These are phyloP conservation scores for Tuber brumale DNA, from an alignment of 495 filamentous ascomycete genomes.

Conservation along the genomic window DNA sequence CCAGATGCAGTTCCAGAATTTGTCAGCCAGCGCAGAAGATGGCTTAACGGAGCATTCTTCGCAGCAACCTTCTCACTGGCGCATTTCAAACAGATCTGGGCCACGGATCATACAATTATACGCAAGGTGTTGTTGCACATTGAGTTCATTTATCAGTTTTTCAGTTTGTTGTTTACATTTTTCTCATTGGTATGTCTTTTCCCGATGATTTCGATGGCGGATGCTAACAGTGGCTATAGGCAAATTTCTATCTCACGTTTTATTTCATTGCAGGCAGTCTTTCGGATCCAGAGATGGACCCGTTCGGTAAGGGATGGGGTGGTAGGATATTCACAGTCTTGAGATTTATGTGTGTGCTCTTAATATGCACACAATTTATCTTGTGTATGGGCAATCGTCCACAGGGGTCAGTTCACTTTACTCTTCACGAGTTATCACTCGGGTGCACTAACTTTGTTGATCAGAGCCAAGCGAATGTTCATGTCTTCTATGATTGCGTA, in stretches of 20 bases:
- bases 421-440: not conserved
- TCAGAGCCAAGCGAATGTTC: slow-evolving; percentile 79
- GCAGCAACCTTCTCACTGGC: slow-evolving; percentile 95
- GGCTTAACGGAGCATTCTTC: slow-evolving; percentile 99
- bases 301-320: slow-evolving; percentile 80
- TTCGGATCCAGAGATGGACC: slow-evolving; percentile 70
- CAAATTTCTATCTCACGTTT: slow-evolving; percentile 98
- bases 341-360: slow-evolving; percentile 72
- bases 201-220: slow-evolving; percentile 6
- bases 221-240: slow-evolving; percentile 45
- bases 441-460: slow-evolving; percentile 10
- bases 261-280: slow-evolving; percentile 98
- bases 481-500: slow-evolving; percentile 79
- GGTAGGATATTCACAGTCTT: slow-evolving; percentile 79
- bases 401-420: slow-evolving; percentile 58
- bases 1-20: slow-evolving; percentile 88
- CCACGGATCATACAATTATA: slow-evolving; percentile 79
- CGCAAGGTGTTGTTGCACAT: slow-evolving; percentile 90
- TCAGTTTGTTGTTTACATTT: slow-evolving; percentile 88
- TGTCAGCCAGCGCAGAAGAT: slow-evolving; percentile 88
- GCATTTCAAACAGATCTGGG: slow-evolving; percentile 89
- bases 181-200: slow-evolving; percentile 66
- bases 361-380: slow-evolving; percentile 94
- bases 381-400: slow-evolving; percentile 97
- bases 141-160: slow-evolving; percentile 92